Percentiles rank a stretch among this genome's conserved stretches.
Evolutionary conservation across 257 asterid species (phyloP).

Genomic region (Rhazya stricta): DNA sequence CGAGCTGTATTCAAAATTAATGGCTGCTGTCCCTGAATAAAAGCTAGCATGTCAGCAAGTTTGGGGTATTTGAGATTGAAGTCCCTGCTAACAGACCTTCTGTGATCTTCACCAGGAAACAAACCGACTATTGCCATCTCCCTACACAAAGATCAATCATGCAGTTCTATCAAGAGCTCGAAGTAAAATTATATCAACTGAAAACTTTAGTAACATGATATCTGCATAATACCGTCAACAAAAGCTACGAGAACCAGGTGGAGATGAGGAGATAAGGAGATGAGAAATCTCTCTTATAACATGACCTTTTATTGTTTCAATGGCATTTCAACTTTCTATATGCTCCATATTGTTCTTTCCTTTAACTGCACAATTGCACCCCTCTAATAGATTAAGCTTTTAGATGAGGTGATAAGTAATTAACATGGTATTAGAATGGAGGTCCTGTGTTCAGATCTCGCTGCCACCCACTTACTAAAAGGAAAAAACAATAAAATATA

Average conservation of each 20-base stretch:
- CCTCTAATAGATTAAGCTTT: background rate
- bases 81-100: slow-evolving; percentile 39
- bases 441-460: no score
- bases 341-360: background rate
- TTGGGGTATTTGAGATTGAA: slow-evolving; percentile 56
- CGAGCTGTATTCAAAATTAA: slow-evolving; percentile 41
- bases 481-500: no score
- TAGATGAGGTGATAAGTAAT: no score
- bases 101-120: slow-evolving; percentile 76
- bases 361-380: background rate
- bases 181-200: slow-evolving; percentile 15
- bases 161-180: slow-evolving; percentile 12
- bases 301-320: background rate
- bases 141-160: slow-evolving; percentile 38
- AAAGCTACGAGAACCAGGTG: background rate
- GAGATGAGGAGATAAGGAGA: background rate
- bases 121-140: slow-evolving; percentile 96
- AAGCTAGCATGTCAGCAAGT: slow-evolving; percentile 70
- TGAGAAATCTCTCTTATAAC: background rate
- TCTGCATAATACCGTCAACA: background rate
- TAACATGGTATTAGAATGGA: no score
- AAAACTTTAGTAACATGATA: background rate
- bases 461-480: no score
- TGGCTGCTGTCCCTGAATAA: slow-evolving; percentile 75
- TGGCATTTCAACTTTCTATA: background rate